A percentile compares a stretch with the other conserved stretches of the same genome.
Conservation (phyloP, 2,329 filamentous ascomycete genomes). For the Paramyrothecium sp. region DNA sequence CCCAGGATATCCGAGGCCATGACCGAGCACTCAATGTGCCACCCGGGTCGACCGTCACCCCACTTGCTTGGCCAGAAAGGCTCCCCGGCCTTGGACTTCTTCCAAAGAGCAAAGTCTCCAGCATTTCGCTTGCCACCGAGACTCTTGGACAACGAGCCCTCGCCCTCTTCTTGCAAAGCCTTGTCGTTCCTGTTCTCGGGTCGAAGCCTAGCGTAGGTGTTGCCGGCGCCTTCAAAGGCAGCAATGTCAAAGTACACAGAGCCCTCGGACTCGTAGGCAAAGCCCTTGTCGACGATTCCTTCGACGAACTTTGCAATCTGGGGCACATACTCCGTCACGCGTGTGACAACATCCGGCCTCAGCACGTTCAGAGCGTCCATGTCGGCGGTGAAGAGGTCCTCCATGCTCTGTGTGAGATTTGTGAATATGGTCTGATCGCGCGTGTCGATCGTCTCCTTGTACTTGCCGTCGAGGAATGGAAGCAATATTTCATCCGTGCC, state of each 20-base stretch:
- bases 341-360: constrained; percentile 75
- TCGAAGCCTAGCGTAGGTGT: constrained; percentile 80
- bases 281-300: constrained; percentile 79
- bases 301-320: constrained; percentile 86
- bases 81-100: constrained; percentile 87
- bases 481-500: constrained; percentile 67
- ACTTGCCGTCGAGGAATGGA: constrained; percentile 75
- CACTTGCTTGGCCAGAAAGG: constrained; percentile 86
- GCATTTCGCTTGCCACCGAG: constrained; percentile 67
- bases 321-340: constrained; percentile 89
- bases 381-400: constrained; percentile 83
- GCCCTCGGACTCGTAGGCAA: constrained; percentile 78
- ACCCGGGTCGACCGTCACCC: constrained; percentile 85
- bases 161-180: constrained; percentile 81
- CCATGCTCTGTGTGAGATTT: constrained; percentile 80
- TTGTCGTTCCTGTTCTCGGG: constrained; percentile 85
- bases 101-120: constrained; percentile 92
- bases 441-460: constrained; percentile 61
- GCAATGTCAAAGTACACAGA: constrained; percentile 94
- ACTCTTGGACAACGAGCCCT: constrained; percentile 72
- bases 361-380: constrained; percentile 85
- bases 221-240: constrained; percentile 80
- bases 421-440: constrained; percentile 75
- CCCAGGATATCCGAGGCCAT: constrained; percentile 93
- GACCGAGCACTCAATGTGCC: constrained; percentile 96